Base-by-base conservation (phyloP, 805 yeast species). In the Ogataea ganodermae region DNA sequence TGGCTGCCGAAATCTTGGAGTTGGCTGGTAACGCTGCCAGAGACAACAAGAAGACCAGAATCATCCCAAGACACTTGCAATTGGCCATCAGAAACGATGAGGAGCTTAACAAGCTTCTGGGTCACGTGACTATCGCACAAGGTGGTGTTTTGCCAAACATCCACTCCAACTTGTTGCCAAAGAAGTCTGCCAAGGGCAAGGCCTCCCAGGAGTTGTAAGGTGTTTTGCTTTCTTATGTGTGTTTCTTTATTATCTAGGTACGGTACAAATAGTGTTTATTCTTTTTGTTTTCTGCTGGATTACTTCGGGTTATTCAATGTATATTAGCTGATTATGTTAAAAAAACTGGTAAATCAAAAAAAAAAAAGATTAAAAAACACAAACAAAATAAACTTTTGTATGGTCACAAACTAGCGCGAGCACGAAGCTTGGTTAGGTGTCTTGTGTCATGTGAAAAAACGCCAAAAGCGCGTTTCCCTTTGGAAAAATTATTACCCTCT, bases 121-220 rank as follows among this genome's bases (percentile, higher is more conserved):
- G 81, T 64, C 90, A 90, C 71, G 99, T 92, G 59, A 91, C 97
- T 57, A 91, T 91, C 67, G 97, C 97, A 60, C 96, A 90, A 77
- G 97, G 97, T 85, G 97, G 97, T 88, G 97, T 92, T 64, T 82
- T 91, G 74, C 97, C 97, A 79, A 89, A 89, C 84, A 88, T 90
- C 70, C 96, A 89, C 78, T 89, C 84, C 74, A 84, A 85, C 79
- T 84, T 91, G 73, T 82, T 91, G 63, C 84, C 83, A 68, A 71
- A 76, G 73, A 78, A 77, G 68, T 68, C 78, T 46, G 78, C 75
- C 53, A 74, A 74, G 67, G 67, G 70, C 51, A 78, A 77, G 67
- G 80, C 76, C 67, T 77, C 81, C 59, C 81, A 77, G 70, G 81
- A 77, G 70, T 76, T 77, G 66, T 78, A 75, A 73, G 62, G 50